Evolutionary conservation across 192 early-diverging fungal species (phyloP), one percentile per base, ranked within the genome.

Genomic region (Coemansia sp.): DNA sequence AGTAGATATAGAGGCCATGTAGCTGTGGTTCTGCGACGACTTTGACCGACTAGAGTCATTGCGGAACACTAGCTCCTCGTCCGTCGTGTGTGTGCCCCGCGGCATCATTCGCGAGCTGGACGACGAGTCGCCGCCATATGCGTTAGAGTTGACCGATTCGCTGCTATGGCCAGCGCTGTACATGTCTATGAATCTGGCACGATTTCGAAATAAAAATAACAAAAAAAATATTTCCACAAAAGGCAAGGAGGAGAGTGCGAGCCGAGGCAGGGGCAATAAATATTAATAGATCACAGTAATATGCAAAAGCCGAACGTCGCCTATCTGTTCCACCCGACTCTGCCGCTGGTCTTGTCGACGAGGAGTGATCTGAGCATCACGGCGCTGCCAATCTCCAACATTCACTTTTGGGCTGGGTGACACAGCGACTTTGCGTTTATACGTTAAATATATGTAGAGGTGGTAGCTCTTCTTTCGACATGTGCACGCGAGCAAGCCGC

Each of bases 21-120:
- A 80, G 57, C 54, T 62, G 62, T 80, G 77, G 77, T 80, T 80
- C 65, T 74, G 77, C 35, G 69, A 25, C 4, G 72, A 61, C 60
- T 80, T 80, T 62, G 77, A 80, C 65, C 62, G 31, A 29, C 62
- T 65, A 57, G 77, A 80, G 60, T 80, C 68, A 43, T 62, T 74
- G 15, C 77, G 71, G 42, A 80, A 80, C 65, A 80, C 77, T 6
- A 80, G 62, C 65, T 80, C 77, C 49, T 80, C 77, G 54, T 80
- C 77, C 1, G 61, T 65, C 24, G 68, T 58, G 51, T 80, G 68
- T 17, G 72, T 74, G 41, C 68, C 77, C 0, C 77, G 77, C 17
- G 77, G 77, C 72, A 80, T 80, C 62, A 80, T 61, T 42, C 77
- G 68, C 39, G 72, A 65, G 53, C 64, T 80, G 11, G n/a, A n/a